phyloP scores from a whole-genome alignment of 306 rosid species.

The Inga laurina region DNA sequence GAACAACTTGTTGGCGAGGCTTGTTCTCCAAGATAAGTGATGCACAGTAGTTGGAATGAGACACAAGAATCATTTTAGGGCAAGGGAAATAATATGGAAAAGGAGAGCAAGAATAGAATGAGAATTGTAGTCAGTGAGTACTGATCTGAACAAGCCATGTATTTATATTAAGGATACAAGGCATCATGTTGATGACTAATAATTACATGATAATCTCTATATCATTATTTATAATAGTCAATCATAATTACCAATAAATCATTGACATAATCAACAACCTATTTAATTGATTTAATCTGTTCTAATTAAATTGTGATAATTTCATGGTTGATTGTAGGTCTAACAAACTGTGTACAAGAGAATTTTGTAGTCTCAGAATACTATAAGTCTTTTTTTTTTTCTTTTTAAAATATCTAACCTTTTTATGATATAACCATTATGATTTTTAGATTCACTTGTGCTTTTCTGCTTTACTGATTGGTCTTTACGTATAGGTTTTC shows the following conservation, averaged over 20 bases:
- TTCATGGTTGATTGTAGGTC: not conserved
- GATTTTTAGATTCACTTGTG: conserved; percentile 17
- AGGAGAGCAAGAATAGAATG: not conserved
- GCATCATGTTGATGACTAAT: not conserved
- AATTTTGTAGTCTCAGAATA: not conserved
- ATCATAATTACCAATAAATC: not conserved
- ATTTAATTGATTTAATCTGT: not conserved
- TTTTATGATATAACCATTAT: conserved; percentile 5
- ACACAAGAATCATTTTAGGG: too few relatives aligned
- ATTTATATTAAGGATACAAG: not conserved
- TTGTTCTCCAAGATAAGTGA: too few relatives aligned
- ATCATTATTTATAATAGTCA: not conserved
- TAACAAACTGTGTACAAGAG: not conserved
- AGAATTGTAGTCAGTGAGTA: not conserved
- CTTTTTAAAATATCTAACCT: conserved; percentile 3
- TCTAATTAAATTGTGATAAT: not conserved
- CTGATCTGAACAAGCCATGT: not conserved
- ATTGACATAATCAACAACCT: not conserved
- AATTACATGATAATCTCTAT: not conserved
- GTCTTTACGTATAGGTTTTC: conserved; percentile 61
- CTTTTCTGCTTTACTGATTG: conserved; percentile 16
- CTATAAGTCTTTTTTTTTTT: too few relatives aligned
- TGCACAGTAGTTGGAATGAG: too few relatives aligned
- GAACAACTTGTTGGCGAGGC: too few relatives aligned
- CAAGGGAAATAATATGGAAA: not conserved